Evolutionary conservation across 1,284 basidiomycete species (phyloP).

Genomic region (Trametes versicolor): DNA sequence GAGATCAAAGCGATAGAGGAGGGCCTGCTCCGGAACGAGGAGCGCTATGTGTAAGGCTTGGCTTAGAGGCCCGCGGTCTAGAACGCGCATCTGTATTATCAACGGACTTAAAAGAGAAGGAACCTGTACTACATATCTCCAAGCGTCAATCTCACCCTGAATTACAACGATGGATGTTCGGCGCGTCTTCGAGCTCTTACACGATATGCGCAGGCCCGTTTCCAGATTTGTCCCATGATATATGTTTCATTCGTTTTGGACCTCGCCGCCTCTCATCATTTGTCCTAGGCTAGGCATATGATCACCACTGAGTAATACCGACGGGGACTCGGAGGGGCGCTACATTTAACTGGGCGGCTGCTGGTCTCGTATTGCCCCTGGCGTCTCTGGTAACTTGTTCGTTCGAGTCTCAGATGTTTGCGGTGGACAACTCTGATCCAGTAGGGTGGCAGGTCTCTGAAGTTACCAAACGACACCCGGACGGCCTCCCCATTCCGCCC

Average conservation of each 20-base stretch:
- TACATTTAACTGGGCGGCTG: background rate
- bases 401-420: background rate
- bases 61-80: background rate
- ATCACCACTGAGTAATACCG: background rate
- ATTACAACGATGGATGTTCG: background rate
- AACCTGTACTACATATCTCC: slow-evolving; percentile 8
- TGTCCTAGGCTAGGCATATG: no score
- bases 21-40: slow-evolving; percentile 13
- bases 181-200: background rate
- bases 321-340: background rate
- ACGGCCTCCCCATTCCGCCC: background rate
- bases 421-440: background rate
- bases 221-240: background rate
- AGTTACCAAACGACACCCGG: background rate
- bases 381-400: background rate
- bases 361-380: background rate
- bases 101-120: slow-evolving; percentile 9
- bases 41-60: slow-evolving; percentile 12
- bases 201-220: no score
- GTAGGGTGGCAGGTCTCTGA: background rate
- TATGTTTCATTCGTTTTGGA: no score
- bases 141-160: background rate
- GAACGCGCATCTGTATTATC: background rate
- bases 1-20: slow-evolving; percentile 30
- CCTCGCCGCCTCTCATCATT: no score